phyloP scores from a whole-genome alignment of 202 grass and related monocot genomes.

The Zoysia matrella region DNA sequence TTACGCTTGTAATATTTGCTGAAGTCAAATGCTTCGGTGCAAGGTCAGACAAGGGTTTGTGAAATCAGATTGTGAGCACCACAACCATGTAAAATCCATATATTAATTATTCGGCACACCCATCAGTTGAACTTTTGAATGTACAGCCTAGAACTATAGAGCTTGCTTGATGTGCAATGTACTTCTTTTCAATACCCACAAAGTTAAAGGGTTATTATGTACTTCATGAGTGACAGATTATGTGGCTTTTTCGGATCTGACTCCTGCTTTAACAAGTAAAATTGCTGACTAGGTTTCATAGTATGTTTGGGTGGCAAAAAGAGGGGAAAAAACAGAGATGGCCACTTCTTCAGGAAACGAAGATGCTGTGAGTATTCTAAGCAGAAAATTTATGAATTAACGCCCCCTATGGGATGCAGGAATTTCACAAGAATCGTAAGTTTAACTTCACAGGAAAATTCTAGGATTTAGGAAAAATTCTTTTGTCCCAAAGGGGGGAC shows the following conservation, averaged over 20 bases:
- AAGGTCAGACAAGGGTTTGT: neutral
- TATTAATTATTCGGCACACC: neutral
- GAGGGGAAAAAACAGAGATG: neutral
- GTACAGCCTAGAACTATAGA: slow-evolving; percentile 44
- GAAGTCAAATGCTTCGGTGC: neutral
- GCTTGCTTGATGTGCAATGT: slow-evolving; percentile 19
- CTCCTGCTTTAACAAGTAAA: neutral
- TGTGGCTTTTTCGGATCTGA: neutral
- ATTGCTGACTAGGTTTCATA: neutral
- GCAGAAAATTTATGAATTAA: neutral
- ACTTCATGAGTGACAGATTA: neutral
- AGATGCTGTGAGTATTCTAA: neutral
- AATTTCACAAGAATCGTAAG: too few species aligned
- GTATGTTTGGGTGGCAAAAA: neutral
- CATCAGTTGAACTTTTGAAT: slow-evolving; percentile 19
- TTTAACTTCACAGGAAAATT: too few species aligned
- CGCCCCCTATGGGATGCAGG: too few species aligned
- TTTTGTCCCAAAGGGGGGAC: too few species aligned
- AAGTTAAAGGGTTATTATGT: neutral
- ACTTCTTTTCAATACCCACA: neutral
- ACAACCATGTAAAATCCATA: neutral
- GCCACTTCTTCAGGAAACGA: neutral
- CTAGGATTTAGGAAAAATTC: too few species aligned
- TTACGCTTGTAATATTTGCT: neutral
- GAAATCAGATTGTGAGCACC: neutral